phyloP scores from a whole-genome alignment of 2,329 filamentous ascomycete species.

The Colletotrichum higginsianum region DNA sequence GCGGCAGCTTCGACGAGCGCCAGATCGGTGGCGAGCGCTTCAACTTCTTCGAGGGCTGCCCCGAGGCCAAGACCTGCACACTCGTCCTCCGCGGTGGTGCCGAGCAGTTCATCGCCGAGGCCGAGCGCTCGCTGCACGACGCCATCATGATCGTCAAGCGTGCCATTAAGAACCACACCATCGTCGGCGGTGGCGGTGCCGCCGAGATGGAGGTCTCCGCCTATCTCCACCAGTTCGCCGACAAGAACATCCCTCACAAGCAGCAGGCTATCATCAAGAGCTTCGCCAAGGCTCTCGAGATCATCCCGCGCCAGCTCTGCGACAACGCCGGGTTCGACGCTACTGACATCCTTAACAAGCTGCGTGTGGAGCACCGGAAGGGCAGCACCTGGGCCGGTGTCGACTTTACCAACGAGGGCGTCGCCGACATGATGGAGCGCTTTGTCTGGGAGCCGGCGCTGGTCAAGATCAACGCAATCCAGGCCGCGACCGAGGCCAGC shows the following conservation, averaged over 20 bases:
- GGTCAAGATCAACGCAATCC: slow-evolving; percentile 97
- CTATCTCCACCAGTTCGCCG: slow-evolving; percentile 92
- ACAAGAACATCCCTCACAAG: slow-evolving; percentile 93
- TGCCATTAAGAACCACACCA: slow-evolving; percentile 92
- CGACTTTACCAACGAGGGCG: slow-evolving; percentile 92
- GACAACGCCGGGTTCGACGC: slow-evolving; percentile 99
- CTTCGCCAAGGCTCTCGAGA: slow-evolving; percentile 96
- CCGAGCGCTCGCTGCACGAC: slow-evolving; percentile 97
- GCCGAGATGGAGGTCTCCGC: slow-evolving; percentile 97
- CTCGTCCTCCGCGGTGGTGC: slow-evolving; percentile 94
- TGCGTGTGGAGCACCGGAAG: slow-evolving; percentile 96
- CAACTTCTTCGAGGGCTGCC: slow-evolving; percentile 98
- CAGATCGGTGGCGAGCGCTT: slow-evolving; percentile 98
- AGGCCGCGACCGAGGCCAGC: slow-evolving; percentile 94
- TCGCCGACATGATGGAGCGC: slow-evolving; percentile 92
- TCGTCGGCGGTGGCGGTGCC: slow-evolving; percentile 95
- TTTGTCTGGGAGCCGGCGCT: slow-evolving; percentile 98
- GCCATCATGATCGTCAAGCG: slow-evolving; percentile 99
- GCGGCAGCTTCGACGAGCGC: slow-evolving; percentile 91
- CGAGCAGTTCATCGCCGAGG: slow-evolving; percentile 99
- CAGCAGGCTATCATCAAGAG: slow-evolving; percentile 98
- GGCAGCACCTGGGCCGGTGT: slow-evolving; percentile 95
- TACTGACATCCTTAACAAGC: slow-evolving; percentile 95
- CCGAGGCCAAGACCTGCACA: slow-evolving; percentile 96
- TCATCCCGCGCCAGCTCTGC: slow-evolving; percentile 96